Base-by-base conservation (phyloP, 2,329 filamentous ascomycete species). In the Coniochaeta sp. region DNA sequence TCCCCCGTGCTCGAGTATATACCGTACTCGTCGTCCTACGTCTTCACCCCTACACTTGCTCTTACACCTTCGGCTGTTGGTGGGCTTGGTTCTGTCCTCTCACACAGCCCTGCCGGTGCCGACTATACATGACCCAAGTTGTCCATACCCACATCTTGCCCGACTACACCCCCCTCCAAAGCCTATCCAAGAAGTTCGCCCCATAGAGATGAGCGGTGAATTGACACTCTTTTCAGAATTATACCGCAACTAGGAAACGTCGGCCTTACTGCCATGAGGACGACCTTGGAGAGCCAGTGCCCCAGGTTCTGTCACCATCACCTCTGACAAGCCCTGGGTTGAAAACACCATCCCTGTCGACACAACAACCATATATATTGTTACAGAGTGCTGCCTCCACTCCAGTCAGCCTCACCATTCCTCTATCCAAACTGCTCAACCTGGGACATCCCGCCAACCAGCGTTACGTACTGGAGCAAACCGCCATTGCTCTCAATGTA, bases 181-280 rank as follows among this genome's bases (percentile, higher is more conserved):
- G 22, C 28, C 28, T 6, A n/a, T n/a, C 28, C 5, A 6, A 31
- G 5, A 31, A 31, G 28, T 31, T 31, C 28, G 28, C 28, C 28
- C 28, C 19, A 5, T n/a, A 47, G 60, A 68, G 71, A 72, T 70
- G 69, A 71, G 69, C 72, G 69, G 72, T 74, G 67, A 72, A 72
- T 74, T 79, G 69, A 78, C 72, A 65, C 60, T 69, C 3, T 67
- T 56, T 68, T 63, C 68, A 73, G 71, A 68, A 71, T 60, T 60
- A 63, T 63, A 66, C 66, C 64, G 71, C 72, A 66, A 69, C 75
- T 64, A 79, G 75, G 70, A 79, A 77, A 70, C 77, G 77, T 61
- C 74, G 77, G 71, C 72, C 73, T 64, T 73, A 74, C 67, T 71
- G 69, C 68, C 70, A 71, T 61, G 74, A 73, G 62, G 73, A 69